Conservation (phyloP, 164 flowering plant genomes). For the Piper betle region DNA sequence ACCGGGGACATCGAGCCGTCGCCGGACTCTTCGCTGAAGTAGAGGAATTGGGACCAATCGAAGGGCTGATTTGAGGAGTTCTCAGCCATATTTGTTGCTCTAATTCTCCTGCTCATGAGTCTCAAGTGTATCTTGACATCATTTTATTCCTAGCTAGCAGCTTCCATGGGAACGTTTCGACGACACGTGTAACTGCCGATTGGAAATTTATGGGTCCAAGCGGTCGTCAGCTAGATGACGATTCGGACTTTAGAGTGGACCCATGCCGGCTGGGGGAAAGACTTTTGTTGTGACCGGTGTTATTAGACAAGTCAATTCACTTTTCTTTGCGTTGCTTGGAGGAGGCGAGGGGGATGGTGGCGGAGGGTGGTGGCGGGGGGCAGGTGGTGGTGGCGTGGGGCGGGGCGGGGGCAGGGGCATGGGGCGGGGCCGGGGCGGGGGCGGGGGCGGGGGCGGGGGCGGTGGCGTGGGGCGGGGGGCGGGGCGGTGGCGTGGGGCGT, state of each 20-base stretch:
- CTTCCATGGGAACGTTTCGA: background rate
- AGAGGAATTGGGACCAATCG: conserved; percentile 21
- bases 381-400: no score
- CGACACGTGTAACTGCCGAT: background rate
- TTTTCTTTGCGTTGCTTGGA: background rate
- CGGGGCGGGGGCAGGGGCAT: no score
- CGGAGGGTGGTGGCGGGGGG: no score
- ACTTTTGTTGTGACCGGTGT: background rate
- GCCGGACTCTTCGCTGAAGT: conserved; percentile 9
- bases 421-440: no score
- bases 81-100: background rate
- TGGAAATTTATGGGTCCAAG: background rate
- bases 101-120: background rate
- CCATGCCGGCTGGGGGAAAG: background rate
- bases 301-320: background rate
- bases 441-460: no score
- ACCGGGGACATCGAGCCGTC: conserved; percentile 5
- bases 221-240: background rate
- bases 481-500: no score
- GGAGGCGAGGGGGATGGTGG: background rate
- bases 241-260: background rate
- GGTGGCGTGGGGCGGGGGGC: no score
- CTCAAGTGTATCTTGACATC: background rate
- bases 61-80: conserved; percentile 6
- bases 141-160: background rate